phyloP scores from a whole-genome alignment of 371 early-diverging fungal species.

The Mucor mucedo region DNA sequence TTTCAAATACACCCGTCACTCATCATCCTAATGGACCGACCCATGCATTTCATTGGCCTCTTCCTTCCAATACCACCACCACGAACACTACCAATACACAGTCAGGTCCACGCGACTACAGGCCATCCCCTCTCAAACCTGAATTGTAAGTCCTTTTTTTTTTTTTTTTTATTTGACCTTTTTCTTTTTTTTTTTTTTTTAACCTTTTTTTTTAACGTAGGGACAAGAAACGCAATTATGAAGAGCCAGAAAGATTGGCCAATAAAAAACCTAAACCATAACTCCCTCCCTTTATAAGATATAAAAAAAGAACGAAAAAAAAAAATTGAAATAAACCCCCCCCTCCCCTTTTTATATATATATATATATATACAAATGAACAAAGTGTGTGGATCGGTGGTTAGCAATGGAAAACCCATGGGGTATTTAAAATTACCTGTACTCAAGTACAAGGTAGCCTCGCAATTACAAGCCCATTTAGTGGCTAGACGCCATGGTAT shows the following conservation, averaged over 20 bases:
- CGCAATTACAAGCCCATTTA: conserved; percentile 56
- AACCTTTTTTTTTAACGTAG: not conserved
- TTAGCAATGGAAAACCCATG: conserved; percentile 25
- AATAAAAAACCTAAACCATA: conserved; percentile 24
- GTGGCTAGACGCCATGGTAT: conserved; percentile 52
- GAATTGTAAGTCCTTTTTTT: conserved; percentile 23
- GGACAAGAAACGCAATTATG: conserved; percentile 15
- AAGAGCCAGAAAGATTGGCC: conserved; percentile 6
- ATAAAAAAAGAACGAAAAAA: conserved; percentile 7
- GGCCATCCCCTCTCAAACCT: conserved; percentile 35
- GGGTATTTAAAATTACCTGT: conserved; percentile 27
- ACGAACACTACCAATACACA: not conserved
- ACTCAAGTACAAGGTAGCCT: conserved; percentile 62
- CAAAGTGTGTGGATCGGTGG: no score
- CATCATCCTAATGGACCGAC: conserved; percentile 28
- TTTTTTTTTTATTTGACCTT: no score
- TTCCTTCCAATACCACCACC: conserved; percentile 2
- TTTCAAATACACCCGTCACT: conserved; percentile 64
- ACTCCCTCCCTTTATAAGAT: not conserved
- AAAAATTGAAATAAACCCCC: not conserved
- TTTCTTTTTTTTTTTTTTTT: not conserved
- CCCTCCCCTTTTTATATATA: not conserved
- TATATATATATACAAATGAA: not conserved
- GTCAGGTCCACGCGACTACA: conserved; percentile 34
- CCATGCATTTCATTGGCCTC: conserved; percentile 69